Evolutionary conservation across 1,284 basidiomycete species (phyloP).

Genomic region (Ceratobasidium sp.): DNA sequence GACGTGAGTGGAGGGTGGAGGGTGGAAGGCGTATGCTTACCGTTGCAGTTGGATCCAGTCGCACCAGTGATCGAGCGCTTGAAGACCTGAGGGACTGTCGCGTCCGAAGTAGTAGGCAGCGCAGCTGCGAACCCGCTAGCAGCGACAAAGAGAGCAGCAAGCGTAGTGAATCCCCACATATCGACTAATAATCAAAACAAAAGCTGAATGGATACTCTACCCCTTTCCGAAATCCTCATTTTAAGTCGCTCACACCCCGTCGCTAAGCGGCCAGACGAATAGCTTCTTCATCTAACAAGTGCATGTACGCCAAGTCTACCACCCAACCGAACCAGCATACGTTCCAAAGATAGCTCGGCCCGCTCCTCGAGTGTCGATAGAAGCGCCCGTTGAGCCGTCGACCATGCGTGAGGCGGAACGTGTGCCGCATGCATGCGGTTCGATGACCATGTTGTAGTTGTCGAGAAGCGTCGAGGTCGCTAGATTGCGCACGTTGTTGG

Average conservation of each 20-base stretch:
- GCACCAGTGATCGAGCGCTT: slow-evolving; percentile 36
- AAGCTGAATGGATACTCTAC: background rate
- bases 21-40: background rate
- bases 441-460: slow-evolving; percentile 13
- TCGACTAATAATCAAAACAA: slow-evolving; percentile 1
- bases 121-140: slow-evolving; percentile 35
- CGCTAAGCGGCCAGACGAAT: background rate
- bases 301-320: slow-evolving; percentile 5
- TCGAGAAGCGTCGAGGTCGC: slow-evolving; percentile 8
- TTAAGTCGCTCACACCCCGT: background rate
- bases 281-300: too few relatives aligned
- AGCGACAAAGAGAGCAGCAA: slow-evolving; percentile 14
- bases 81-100: slow-evolving; percentile 3
- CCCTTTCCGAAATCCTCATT: background rate
- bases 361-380: slow-evolving; percentile 22
- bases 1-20: background rate
- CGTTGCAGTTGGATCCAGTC: slow-evolving; percentile 24
- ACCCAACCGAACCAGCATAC: background rate
- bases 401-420: slow-evolving; percentile 35
- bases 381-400: background rate
- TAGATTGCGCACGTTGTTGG: slow-evolving; percentile 24
- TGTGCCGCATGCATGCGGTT: slow-evolving; percentile 29
- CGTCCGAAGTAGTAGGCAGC: slow-evolving; percentile 22
- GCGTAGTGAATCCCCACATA: slow-evolving; percentile 26
- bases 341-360: slow-evolving; percentile 26